Conservation (phyloP, 768 basidiomycete species). For the Lactarius quietus region DNA sequence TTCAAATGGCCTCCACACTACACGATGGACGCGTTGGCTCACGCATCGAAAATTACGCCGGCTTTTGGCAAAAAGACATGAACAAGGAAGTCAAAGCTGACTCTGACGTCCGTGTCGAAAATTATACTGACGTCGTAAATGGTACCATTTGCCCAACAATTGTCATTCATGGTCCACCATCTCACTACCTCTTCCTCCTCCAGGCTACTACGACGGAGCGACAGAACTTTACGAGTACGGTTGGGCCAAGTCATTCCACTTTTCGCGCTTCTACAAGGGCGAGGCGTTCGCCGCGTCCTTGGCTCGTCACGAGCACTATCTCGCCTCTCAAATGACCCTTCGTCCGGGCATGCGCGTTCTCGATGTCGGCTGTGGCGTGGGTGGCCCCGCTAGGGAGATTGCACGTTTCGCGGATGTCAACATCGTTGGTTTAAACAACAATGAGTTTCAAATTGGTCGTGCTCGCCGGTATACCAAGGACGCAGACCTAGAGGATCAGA, state of each 20-base stretch:
- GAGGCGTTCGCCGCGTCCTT: constrained; percentile 70
- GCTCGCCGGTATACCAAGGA: constrained; percentile 77
- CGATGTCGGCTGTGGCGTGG: constrained; percentile 97
- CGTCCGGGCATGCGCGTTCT: constrained; percentile 92
- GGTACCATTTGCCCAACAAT: constrained; percentile 45
- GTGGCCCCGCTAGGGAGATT: constrained; percentile 95
- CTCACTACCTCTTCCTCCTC: not conserved
- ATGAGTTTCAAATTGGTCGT: constrained; percentile 89
- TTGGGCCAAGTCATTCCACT: constrained; percentile 91
- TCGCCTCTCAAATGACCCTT: constrained; percentile 80
- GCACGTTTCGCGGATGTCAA: constrained; percentile 83
- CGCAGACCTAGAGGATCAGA: constrained; percentile 70
- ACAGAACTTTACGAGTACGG: constrained; percentile 95
- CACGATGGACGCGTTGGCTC: constrained; percentile 40
- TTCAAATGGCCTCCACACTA: constrained; percentile 23
- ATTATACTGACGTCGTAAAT: constrained; percentile 92
- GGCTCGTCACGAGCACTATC: constrained; percentile 97
- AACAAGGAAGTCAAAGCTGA: constrained; percentile 60
- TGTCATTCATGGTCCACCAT: not conserved
- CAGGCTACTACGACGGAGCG: constrained; percentile 96
- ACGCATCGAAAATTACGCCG: constrained; percentile 82
- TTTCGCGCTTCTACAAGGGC: constrained; percentile 95
- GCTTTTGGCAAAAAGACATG: constrained; percentile 88
- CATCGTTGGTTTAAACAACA: constrained; percentile 91
- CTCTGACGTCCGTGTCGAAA: constrained; percentile 68